Evolutionary conservation across 768 basidiomycete species (phyloP).

Genomic region (Boletus subparvulus): DNA sequence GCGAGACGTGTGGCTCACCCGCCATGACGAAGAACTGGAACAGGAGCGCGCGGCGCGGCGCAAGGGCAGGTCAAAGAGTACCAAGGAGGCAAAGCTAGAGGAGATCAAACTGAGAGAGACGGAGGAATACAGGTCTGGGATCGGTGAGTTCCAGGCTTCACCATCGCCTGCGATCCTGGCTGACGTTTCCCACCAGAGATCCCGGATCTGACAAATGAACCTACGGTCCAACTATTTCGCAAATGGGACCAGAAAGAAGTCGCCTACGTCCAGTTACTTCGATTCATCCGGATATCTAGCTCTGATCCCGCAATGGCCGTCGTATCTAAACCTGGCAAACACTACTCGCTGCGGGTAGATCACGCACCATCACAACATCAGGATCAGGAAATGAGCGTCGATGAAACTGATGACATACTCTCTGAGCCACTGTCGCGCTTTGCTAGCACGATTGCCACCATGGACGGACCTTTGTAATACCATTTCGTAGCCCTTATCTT

Average conservation of each 20-base stretch:
- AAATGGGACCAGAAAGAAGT: conserved; percentile 77
- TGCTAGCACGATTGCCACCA: conserved; percentile 38
- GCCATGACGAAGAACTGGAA: conserved; percentile 65
- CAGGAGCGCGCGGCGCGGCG: conserved; percentile 59
- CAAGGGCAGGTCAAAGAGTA: conserved; percentile 74
- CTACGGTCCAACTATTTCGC: conserved; percentile 69
- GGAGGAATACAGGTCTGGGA: conserved; percentile 76
- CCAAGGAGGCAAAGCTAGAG: conserved; percentile 64
- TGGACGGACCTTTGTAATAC: conserved; percentile 34
- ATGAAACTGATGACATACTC: conserved; percentile 26
- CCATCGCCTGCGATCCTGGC: not conserved
- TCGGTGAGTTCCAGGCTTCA: conserved; percentile 52
- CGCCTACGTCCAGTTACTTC: conserved; percentile 66
- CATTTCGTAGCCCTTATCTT: not conserved
- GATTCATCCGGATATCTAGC: conserved; percentile 75
- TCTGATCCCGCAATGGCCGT: conserved; percentile 44
- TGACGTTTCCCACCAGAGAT: conserved; percentile 52
- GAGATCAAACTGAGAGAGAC: conserved; percentile 65
- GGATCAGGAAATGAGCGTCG: conserved; percentile 31
- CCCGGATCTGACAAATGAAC: conserved; percentile 71
- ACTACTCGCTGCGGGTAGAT: conserved; percentile 36
- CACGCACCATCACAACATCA: not conserved
- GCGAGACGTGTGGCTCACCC: conserved; percentile 68
- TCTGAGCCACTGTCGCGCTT: conserved; percentile 34
- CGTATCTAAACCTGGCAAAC: conserved; percentile 62